A percentile compares a stretch with the other conserved stretches of the same genome.
Evolutionary conservation across 2,329 filamentous ascomycete genomes (phyloP).

Genomic region (Aspergillus sp.): DNA sequence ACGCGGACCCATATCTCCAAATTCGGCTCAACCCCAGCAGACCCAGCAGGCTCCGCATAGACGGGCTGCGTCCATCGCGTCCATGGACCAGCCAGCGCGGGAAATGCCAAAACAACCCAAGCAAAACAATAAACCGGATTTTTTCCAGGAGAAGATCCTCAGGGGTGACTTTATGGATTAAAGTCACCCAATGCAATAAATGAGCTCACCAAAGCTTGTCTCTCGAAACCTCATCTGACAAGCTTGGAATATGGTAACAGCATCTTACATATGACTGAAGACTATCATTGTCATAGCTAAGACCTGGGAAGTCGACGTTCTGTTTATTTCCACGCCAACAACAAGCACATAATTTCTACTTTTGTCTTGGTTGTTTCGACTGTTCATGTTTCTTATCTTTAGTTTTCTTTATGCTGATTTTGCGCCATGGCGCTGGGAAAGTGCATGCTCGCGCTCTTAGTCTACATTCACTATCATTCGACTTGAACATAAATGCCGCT

Average conservation of each 20-base stretch:
- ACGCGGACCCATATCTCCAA: conserved; percentile 57
- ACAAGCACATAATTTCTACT: neutral
- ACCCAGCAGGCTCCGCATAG: conserved; percentile 48
- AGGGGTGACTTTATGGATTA: conserved; percentile 99
- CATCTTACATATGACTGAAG: neutral
- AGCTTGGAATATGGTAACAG: neutral
- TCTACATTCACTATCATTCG: neutral
- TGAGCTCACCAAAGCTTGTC: neutral
- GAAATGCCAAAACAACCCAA: conserved; percentile 48
- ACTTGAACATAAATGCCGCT: neutral
- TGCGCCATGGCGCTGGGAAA: neutral
- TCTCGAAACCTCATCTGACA: neutral
- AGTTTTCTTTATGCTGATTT: neutral
- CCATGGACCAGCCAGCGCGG: conserved; percentile 56
- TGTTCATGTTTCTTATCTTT: neutral
- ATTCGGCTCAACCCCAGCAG: conserved; percentile 28
- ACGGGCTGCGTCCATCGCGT: conserved; percentile 46
- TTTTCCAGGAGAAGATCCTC: conserved; percentile 93
- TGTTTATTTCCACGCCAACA: neutral
- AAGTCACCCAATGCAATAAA: neutral
- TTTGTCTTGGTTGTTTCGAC: neutral
- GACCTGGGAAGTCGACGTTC: neutral
- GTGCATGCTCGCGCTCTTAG: neutral
- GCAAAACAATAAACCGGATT: conserved; percentile 79
- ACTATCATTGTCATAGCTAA: neutral